Evolutionary conservation across 345 rosid genomes (phyloP), one percentile per base, ranked within the genome.

Genomic region (Firmiana major): DNA sequence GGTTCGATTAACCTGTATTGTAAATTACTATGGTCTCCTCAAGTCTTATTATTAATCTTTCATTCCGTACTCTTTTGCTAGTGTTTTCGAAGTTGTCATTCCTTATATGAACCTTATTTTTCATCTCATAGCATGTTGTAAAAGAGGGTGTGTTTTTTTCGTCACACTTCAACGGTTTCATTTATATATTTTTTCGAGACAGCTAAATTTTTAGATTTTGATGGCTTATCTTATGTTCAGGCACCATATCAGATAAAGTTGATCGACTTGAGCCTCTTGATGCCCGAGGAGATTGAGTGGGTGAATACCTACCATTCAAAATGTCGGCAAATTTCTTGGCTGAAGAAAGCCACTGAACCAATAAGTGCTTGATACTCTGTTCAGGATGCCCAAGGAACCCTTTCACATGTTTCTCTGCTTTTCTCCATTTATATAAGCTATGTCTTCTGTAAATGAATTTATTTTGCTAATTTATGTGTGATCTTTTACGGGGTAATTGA

Each of bases 161-260:
- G 24, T 12, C 64, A 10, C n/a, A 0, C 22, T 45, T 59, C 28
- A 4, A 62, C 34, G 42, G 40, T 48, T 74, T 60, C 8, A 74
- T 9, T 9, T 15, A 36, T 31, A 1, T 31, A 31, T 28, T 68
- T 53, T 21, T 68, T 17, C 0, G 67, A 17, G 70, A 65, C 28
- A 40, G 22, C 49, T 38, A 26, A 65, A 11, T 40, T 40, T 42
- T 66, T 4, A 19, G 34, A 42, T 6, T 66, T 66, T 11, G 21
- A 43, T 22, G 49, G 49, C 31, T 42, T 68, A 13, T 46, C 53
- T 57, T 49, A 49, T 62, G 13, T 59, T 9, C 81, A 88, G 99
- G 92, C 97, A 73, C 98, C 99, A 0, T 96, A 96, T 80, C 99
- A 94, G 84, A 90, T 51, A 78, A 96, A 96, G 86, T 77, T 96